phyloP scores from a whole-genome alignment of 1,284 basidiomycete species.

The Rhodotorula sp. region DNA sequence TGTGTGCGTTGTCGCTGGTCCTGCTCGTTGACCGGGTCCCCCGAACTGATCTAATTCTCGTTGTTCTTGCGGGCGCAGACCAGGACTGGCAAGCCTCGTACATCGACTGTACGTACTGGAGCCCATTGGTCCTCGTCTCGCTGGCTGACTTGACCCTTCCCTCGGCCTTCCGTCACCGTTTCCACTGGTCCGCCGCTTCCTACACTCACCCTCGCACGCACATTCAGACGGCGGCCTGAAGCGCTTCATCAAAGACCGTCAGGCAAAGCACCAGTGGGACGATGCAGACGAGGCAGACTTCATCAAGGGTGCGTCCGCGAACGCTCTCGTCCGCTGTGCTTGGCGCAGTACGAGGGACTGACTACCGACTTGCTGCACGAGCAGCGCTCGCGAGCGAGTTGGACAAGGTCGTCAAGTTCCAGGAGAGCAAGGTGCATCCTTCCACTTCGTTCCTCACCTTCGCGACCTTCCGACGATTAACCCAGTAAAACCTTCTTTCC shows the following conservation, averaged over 20 bases:
- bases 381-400: constrained; percentile 72
- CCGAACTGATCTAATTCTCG: neutral
- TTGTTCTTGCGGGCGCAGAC: constrained; percentile 13
- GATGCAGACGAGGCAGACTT: constrained; percentile 78
- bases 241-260: constrained; percentile 74
- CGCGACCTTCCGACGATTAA: no score
- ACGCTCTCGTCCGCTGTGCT: neutral
- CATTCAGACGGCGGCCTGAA: constrained; percentile 63
- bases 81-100: constrained; percentile 39
- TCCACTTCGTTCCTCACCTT: neutral
- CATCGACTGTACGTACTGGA: constrained; percentile 34
- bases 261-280: constrained; percentile 67
- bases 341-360: neutral
- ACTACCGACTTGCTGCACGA: neutral
- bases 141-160: neutral
- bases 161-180: neutral
- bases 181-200: neutral
- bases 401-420: constrained; percentile 94
- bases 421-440: constrained; percentile 73
- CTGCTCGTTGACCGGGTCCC: neutral
- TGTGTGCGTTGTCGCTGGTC: constrained; percentile 21
- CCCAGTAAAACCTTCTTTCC: no score
- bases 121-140: no score
- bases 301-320: constrained; percentile 55
- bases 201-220: no score